Evolutionary conservation across 1,284 basidiomycete genomes (phyloP).

Genomic region (Rhodotorula sp.): DNA sequence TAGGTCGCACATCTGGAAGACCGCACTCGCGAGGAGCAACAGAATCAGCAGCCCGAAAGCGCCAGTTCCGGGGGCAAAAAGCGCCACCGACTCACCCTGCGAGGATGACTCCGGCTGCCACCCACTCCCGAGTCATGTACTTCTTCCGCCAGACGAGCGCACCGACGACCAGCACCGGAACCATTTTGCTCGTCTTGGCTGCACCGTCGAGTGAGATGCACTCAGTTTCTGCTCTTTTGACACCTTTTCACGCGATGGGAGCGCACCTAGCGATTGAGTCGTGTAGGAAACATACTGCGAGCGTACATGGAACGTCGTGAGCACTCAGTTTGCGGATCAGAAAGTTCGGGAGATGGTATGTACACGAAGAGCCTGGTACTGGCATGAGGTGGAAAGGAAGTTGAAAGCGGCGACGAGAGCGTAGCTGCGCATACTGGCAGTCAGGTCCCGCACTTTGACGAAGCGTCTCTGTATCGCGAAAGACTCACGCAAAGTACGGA

Average conservation of each 20-base stretch:
- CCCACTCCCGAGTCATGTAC: slow-evolving; percentile 38
- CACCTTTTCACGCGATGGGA: background rate
- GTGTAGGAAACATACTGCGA: slow-evolving; percentile 2
- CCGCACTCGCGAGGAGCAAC: too few relatives aligned
- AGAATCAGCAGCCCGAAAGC: too few relatives aligned
- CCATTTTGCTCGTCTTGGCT: slow-evolving; percentile 44
- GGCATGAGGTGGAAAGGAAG: slow-evolving; percentile 42
- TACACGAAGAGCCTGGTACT: slow-evolving; percentile 42
- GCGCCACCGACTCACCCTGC: slow-evolving; percentile 24
- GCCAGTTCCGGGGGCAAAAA: too few relatives aligned
- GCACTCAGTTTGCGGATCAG: background rate
- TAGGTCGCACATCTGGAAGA: slow-evolving; percentile 38
- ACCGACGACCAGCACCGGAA: slow-evolving; percentile 44
- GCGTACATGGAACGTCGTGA: background rate
- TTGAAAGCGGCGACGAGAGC: slow-evolving; percentile 39
- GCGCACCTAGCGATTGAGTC: slow-evolving; percentile 8
- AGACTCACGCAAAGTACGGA: slow-evolving; percentile 16
- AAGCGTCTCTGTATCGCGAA: too few relatives aligned
- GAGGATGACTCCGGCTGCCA: slow-evolving; percentile 41
- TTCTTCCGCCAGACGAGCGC: slow-evolving; percentile 40
- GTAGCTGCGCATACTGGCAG: slow-evolving; percentile 19
- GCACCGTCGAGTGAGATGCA: background rate
- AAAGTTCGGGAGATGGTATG: background rate
- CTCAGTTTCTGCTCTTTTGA: background rate
- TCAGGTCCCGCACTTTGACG: background rate